Evolutionary conservation across 768 basidiomycete genomes (phyloP).

Genomic region (Gautieria morchelliformis): DNA sequence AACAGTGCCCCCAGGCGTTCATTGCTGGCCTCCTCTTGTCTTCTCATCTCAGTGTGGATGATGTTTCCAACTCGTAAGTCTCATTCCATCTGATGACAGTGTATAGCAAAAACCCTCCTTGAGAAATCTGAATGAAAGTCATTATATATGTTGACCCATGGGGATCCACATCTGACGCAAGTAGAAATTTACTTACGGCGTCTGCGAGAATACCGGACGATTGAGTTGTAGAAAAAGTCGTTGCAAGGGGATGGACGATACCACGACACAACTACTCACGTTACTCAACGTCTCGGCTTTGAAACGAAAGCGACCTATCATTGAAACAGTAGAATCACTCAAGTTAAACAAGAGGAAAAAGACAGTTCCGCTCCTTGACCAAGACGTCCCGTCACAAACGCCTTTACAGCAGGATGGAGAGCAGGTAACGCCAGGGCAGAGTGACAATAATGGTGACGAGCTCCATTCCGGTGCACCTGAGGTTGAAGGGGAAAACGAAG

Average conservation of each 20-base stretch:
- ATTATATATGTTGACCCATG: too few species aligned
- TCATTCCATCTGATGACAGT: too few species aligned
- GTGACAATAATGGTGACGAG: slow-evolving; percentile 2
- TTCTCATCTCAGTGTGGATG: neutral
- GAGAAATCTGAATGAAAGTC: too few species aligned
- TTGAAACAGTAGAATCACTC: slow-evolving; percentile 29
- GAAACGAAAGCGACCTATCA: slow-evolving; percentile 39
- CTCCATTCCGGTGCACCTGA: slow-evolving; percentile 5
- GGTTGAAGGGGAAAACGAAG: slow-evolving; percentile 13
- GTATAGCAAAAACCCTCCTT: too few species aligned
- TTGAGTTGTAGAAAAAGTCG: too few species aligned
- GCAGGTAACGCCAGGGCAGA: neutral
- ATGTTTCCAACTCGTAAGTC: too few species aligned
- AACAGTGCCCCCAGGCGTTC: neutral
- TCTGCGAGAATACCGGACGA: too few species aligned
- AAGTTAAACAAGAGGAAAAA: slow-evolving; percentile 64
- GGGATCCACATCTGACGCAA: too few species aligned
- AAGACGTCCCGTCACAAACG: neutral
- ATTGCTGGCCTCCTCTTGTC: slow-evolving; percentile 14
- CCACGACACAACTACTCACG: slow-evolving; percentile 75
- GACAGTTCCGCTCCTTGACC: neutral
- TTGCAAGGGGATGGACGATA: slow-evolving; percentile 30
- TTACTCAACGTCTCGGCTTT: slow-evolving; percentile 79
- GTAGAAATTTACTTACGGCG: too few species aligned
- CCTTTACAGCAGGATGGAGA: slow-evolving; percentile 22